phyloP scores from a whole-genome alignment of 768 basidiomycete species.

The Mycena olivaceomarginata region DNA sequence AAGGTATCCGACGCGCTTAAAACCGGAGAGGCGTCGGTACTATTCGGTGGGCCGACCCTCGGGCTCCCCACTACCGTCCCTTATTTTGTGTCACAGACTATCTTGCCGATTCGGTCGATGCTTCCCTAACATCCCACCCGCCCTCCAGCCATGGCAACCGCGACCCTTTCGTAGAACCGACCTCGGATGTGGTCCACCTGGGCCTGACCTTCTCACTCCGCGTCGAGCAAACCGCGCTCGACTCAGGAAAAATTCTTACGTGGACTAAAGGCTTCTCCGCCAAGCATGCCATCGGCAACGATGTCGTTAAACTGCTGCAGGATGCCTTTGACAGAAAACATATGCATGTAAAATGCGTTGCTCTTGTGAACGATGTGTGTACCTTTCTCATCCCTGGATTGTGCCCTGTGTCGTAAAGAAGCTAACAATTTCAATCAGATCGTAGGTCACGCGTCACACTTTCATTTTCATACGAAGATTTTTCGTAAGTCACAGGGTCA shows the following conservation, averaged over 20 bases:
- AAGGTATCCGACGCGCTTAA: constrained; percentile 96
- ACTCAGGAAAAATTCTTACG: constrained; percentile 91
- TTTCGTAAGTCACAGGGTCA: too few relatives aligned
- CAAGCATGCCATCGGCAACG: constrained; percentile 86
- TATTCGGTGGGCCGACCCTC: constrained; percentile 82
- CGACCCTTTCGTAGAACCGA: constrained; percentile 29
- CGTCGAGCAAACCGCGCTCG: constrained; percentile 96
- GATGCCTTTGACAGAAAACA: constrained; percentile 89
- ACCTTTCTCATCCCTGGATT: constrained; percentile 49
- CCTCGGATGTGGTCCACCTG: constrained; percentile 69
- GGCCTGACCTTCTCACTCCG: constrained; percentile 99
- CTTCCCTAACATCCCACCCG: constrained; percentile 85
- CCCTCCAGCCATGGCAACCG: constrained; percentile 52
- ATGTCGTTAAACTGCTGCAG: constrained; percentile 88
- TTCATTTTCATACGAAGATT: too few relatives aligned
- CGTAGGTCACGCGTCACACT: too few relatives aligned
- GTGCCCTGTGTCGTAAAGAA: background rate
- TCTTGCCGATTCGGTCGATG: constrained; percentile 96
- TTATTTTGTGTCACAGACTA: constrained; percentile 79
- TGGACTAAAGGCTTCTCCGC: constrained; percentile 96
- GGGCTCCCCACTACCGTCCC: constrained; percentile 18
- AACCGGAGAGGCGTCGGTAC: constrained; percentile 89
- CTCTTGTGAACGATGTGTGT: constrained; percentile 90
- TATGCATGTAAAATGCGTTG: constrained; percentile 87
- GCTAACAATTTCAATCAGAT: background rate